Base-by-base conservation (phyloP, 768 basidiomycete species). In the Termitomyces sp. region DNA sequence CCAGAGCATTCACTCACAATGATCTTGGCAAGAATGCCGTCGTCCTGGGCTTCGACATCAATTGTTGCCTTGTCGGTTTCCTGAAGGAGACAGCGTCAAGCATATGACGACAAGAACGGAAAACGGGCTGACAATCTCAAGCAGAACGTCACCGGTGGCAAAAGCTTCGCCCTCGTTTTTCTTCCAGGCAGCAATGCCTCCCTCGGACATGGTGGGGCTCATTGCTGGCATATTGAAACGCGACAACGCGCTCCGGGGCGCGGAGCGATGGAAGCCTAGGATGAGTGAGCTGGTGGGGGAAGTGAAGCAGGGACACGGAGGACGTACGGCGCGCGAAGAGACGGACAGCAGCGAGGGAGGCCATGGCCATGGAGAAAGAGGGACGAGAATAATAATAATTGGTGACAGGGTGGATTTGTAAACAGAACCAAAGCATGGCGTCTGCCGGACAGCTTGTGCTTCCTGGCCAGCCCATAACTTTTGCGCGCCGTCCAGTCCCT, bases 61-160 rank as follows among this genome's bases (percentile, higher is more conserved):
- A 99, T 98, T 49, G 94, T 95, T 22, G 97, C 96, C 82, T 99
- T 99, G 87, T 99, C 97, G 54, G 97, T 99, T 88, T 99, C 97
- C 94, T 96, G 61, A 14, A 35, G 33, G 18, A 43, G 48, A 58
- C 44, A 54, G 57, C 58, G 47, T 42, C 57, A 58, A 42, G 63
- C 60, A 64, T 58, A 64, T 60, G 51, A 60, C 52, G 28, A 30
- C 18, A 50, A 35, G 22, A 13, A 24, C 45, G n/a, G 43, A 36
- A 48, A 47, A 49, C 54, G 46, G 42, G 40, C 86, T 67, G 63
- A 95, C 94, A 66, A 99, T 95, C 75, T 98, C 96, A 48, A 98
- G 86, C 59, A 99, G 75, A 61, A 99, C 94, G 67, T 99, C 97
- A 26, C 97, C 96, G 7, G 87, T 84, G 18, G 85, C 63, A 70